Percentiles rank a stretch among this genome's conserved stretches.
Evolutionary conservation across 805 yeast species (phyloP).

Genomic region (Yarrowia sp.): DNA sequence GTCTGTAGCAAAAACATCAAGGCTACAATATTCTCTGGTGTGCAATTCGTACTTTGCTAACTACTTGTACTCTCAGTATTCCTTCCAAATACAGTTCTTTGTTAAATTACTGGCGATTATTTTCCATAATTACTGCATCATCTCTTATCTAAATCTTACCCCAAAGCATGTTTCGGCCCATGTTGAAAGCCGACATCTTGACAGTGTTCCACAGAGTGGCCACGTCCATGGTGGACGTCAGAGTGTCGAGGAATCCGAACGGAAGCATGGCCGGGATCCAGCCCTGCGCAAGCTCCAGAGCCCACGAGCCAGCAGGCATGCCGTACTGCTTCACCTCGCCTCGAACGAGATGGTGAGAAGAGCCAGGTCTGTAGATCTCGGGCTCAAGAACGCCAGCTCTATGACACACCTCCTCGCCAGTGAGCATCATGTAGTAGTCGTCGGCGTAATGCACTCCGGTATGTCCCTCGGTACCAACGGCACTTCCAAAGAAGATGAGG

Average conservation of each 20-base stretch:
- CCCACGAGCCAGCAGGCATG: conserved; percentile 83
- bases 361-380: conserved; percentile 85
- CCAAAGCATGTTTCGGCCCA: conserved; percentile 66
- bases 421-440: conserved; percentile 90
- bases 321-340: conserved; percentile 83
- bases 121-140: too few relatives aligned
- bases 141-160: conserved; percentile 66
- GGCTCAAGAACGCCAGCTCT: conserved; percentile 66
- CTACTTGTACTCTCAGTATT: too few relatives aligned
- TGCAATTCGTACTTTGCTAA: too few relatives aligned
- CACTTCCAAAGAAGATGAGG: conserved; percentile 89
- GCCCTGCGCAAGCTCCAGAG: conserved; percentile 96
- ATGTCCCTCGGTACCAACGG: conserved; percentile 97
- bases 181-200: conserved; percentile 76
- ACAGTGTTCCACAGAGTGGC: conserved; percentile 71
- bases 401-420: conserved; percentile 80
- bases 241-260: conserved; percentile 84
- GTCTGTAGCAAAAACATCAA: too few relatives aligned
- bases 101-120: too few relatives aligned
- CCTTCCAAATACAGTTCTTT: too few relatives aligned
- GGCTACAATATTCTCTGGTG: too few relatives aligned
- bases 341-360: conserved; percentile 75
- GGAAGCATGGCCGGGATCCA: conserved; percentile 99
- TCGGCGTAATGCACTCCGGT: conserved; percentile 96
- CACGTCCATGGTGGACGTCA: conserved; percentile 81